Conservation (phyloP, 129 eudicot species). For the Pittosporum tobira region DNA sequence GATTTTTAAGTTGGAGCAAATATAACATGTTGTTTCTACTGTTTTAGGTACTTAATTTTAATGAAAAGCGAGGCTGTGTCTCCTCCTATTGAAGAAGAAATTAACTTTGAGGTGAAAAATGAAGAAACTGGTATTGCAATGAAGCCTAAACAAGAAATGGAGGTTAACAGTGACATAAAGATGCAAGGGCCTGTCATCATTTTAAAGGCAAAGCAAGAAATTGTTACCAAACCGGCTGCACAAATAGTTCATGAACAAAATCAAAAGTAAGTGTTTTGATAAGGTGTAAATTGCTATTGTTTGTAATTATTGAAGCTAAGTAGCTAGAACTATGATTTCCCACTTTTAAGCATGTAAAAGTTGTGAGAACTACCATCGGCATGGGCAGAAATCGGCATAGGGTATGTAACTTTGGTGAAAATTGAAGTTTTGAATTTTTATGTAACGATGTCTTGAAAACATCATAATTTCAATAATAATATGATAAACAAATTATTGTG, state of each 20-base stretch:
- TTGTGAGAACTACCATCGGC: no score
- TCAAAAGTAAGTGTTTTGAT: conserved; percentile 49
- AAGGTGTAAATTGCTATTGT: not conserved
- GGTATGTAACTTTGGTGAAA: no score
- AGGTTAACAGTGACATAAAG: conserved; percentile 17
- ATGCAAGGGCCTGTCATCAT: conserved; percentile 27
- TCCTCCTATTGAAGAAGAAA: conserved; percentile 69
- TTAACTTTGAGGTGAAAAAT: conserved; percentile 31
- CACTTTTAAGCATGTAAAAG: not conserved
- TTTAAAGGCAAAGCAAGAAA: conserved; percentile 64
- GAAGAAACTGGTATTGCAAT: conserved; percentile 26
- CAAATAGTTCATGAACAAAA: conserved; percentile 80
- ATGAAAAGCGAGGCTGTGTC: conserved; percentile 73
- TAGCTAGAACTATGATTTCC: not conserved
- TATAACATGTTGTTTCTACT: conserved; percentile 5
- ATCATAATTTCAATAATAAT: no score
- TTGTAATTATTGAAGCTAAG: not conserved
- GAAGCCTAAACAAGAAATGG: conserved; percentile 37
- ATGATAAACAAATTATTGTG: no score
- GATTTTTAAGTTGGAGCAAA: not conserved
- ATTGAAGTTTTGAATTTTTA: no score
- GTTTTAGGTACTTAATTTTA: conserved; percentile 60
- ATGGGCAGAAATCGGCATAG: no score
- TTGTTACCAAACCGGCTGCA: conserved; percentile 75
- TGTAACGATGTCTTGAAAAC: no score